Conservation (phyloP, 352 stramenopile species). For the Pythium monospermum region DNA sequence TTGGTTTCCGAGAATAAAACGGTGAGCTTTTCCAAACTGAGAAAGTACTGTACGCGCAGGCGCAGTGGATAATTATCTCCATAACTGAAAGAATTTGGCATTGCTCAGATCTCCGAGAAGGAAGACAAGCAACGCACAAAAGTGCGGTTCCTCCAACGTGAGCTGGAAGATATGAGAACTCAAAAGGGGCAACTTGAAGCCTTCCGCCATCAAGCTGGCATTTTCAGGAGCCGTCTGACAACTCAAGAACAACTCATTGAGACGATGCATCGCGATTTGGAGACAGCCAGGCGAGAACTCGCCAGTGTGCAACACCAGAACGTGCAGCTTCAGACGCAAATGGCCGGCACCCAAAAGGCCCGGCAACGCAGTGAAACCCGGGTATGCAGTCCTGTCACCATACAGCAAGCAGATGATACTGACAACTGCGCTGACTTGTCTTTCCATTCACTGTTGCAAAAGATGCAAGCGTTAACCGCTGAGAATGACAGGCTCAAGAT, state of each 20-base stretch:
- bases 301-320: slow-evolving; percentile 27
- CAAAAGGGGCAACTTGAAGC: slow-evolving; percentile 32
- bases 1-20: slow-evolving; percentile 54
- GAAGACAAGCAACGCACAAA: slow-evolving; percentile 28
- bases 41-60: not conserved
- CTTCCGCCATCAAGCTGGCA: slow-evolving; percentile 25
- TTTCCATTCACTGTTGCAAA: no score
- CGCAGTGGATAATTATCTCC: no score
- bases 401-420: no score
- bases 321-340: slow-evolving; percentile 25
- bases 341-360: slow-evolving; percentile 29
- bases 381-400: no score
- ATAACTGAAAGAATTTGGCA: not conserved
- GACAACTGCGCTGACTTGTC: not conserved
- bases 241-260: slow-evolving; percentile 30
- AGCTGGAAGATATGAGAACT: slow-evolving; percentile 15
- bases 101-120: slow-evolving; percentile 42
- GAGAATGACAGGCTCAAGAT: slow-evolving; percentile 44
- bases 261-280: slow-evolving; percentile 27
- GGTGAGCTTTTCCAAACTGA: slow-evolving; percentile 17
- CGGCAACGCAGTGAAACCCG: slow-evolving; percentile 41
- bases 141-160: slow-evolving; percentile 21
- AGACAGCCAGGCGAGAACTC: slow-evolving; percentile 25
- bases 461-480: slow-evolving; percentile 47
- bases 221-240: slow-evolving; percentile 26